Base-by-base conservation (phyloP, 352 stramenopile genomes). In the Phytophthora cryptogea region DNA sequence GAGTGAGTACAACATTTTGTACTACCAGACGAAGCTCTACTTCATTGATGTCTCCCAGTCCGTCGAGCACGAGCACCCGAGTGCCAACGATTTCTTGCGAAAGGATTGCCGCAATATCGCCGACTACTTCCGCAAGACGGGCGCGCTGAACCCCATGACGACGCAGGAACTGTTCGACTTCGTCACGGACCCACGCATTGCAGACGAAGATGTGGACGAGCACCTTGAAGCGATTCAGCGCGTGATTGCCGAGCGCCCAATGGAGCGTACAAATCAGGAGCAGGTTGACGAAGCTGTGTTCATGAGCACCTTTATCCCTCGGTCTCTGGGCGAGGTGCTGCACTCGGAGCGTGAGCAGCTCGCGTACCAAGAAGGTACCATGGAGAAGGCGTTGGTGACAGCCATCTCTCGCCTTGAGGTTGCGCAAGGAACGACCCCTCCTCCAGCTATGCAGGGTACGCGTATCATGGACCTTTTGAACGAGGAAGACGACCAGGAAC, bases 1-100 rank as follows among this genome's bases (percentile, higher is more conserved):
- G 51, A 98, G 85, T 68, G 97, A 99, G 86, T 99, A 99, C 84
- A 99, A 99, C 77, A 86, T 99, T 31, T 74, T 99, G n/a, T 99
- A 98, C 87, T 96, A 99, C 76, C 82, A 98, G 59, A 90, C 85
- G 47, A 76, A 96, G 61, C 78, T 99, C 14, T 98, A 96, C 70
- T 97, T 99, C 47, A 99, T 99, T 72, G 97, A 99, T 70, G 97
- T 99, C 11, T 98, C 89, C 9, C 97, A 99, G 82, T 98, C 96
- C 27, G 97, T 99, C 9, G 97, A 99, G 70, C 83, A 97, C 72
- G 95, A 99, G 66, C 97, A 99, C 80, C 97, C 97, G 20, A 95
- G 92, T 27, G 96, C 97, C 1, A 80, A 98, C 44, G 95, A 99
- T 44, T 99, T 99, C 71, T 72, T 99, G 44, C 90, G 96, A 30